These are phyloP conservation scores for Shiraia sp. DNA, from an alignment of 2,329 filamentous ascomycete genomes.

Conservation along the genomic window DNA sequence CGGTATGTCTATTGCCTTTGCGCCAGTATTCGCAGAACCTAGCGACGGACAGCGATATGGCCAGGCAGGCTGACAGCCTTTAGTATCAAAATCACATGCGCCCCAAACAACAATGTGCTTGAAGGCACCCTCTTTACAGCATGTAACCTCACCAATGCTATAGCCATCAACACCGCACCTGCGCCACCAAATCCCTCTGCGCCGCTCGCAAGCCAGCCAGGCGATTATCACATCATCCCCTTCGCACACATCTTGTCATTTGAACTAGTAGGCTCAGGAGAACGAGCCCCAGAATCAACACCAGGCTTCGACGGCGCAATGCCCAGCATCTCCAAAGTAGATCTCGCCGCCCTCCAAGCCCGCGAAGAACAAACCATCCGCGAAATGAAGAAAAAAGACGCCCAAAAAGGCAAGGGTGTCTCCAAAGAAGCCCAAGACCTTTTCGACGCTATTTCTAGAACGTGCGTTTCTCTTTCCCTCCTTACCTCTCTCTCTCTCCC, in stretches of 20 bases:
- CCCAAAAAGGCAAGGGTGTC: constrained; percentile 63
- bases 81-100: constrained; percentile 63
- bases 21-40: background rate
- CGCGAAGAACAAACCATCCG: constrained; percentile 61
- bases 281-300: constrained; percentile 40
- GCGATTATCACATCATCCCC: constrained; percentile 65
- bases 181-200: constrained; percentile 49
- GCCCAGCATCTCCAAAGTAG: constrained; percentile 55
- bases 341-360: constrained; percentile 57
- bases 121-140: constrained; percentile 67
- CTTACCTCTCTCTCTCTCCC: too few species aligned
- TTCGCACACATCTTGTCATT: constrained; percentile 63
- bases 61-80: constrained; percentile 15
- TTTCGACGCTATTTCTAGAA: constrained; percentile 64
- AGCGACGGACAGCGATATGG: background rate
- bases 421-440: constrained; percentile 65
- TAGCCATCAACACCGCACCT: constrained; percentile 62
- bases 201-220: constrained; percentile 45
- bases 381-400: constrained; percentile 61
- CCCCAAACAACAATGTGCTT: constrained; percentile 55
- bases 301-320: constrained; percentile 50
- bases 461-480: constrained; percentile 44
- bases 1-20: constrained; percentile 52
- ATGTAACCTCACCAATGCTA: constrained; percentile 62
- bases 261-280: constrained; percentile 52